Evolutionary conservation across 306 rosid genomes (phyloP).

Genomic region (Prunus padus): DNA sequence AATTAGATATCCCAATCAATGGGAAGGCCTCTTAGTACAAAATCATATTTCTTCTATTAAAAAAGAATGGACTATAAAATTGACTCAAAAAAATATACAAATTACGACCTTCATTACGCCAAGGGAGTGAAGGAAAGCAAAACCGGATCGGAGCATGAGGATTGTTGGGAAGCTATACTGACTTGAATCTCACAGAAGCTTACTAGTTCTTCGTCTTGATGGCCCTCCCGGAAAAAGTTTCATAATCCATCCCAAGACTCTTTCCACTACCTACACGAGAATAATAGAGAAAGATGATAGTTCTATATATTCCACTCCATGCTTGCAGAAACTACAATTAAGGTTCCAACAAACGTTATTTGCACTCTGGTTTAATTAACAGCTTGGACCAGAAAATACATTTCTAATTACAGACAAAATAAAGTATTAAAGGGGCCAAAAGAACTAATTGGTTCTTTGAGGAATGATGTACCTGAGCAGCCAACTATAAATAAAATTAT

Average conservation of each 20-base stretch:
- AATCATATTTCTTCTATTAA: conserved; percentile 32
- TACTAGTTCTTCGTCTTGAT: conserved; percentile 84
- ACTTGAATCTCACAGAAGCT: conserved; percentile 60
- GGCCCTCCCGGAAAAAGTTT: conserved; percentile 96
- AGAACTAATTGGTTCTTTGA: neutral
- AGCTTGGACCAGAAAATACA: conserved; percentile 5
- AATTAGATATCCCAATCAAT: conserved; percentile 40
- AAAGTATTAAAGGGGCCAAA: neutral
- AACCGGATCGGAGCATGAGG: conserved; percentile 17
- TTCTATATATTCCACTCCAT: neutral
- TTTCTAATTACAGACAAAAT: neutral
- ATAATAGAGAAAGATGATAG: neutral
- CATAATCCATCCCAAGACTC: conserved; percentile 99
- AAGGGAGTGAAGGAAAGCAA: conserved; percentile 38
- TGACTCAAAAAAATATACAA: conserved; percentile 64
- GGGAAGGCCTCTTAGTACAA: conserved; percentile 36
- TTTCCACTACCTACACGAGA: conserved; percentile 78
- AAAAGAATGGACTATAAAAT: conserved; percentile 44
- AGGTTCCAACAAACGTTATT: neutral
- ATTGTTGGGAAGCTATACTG: conserved; percentile 24
- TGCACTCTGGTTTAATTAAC: neutral
- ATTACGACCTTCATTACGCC: conserved; percentile 40
- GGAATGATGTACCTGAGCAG: neutral
- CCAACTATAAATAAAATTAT: neutral
- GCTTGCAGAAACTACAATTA: neutral